Evolutionary conservation across 2,329 filamentous ascomycete species (phyloP), one percentile per base, ranked within the genome.

Genomic region (Helicocarpus griseus): DNA sequence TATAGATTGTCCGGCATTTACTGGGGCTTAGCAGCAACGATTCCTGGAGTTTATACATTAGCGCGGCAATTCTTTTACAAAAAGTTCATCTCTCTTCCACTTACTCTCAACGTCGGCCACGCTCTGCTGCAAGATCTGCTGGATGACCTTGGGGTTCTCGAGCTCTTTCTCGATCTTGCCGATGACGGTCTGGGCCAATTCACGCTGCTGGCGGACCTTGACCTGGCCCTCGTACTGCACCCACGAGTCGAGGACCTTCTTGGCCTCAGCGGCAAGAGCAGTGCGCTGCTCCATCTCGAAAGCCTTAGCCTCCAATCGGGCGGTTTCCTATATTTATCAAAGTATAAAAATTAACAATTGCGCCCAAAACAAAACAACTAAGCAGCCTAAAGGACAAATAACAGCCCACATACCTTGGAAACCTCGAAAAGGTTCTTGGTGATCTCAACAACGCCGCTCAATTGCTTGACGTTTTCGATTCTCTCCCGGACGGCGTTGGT

Each of bases 131-230:
- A 98, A 83, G 67, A 98, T 96, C 78, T 96, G 89, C 80, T 96
- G 89, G 65, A 98, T 84, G 61, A 85, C 81, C 83, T 90, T 97
- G 72, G 94, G 93, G 81, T 87, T 96, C 81, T 96, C 88, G 54
- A 98, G 83, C 81, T 97, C 91, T 83, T 97, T 97, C 75, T 87
- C 85, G 69, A 97, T 93, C 83, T 96, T 98, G 79, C 86, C 83
- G 67, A 98, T 97, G 73, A 98, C 79, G 72, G 77, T 82, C 69
- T 95, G 84, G 59, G 93, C 89, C 60, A 98, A 83, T 81, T 98
- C 93, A 75, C 81, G 85, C 82, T 98, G 93, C 80, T 98, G 89
- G 72, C 93, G 86, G 79, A 91, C 86, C 87, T 97, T 98, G 69
- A 98, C 90, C 80, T 97, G 93, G 65, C 87, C 78, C 79, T 98